Base-by-base conservation (phyloP, 2,329 filamentous ascomycete species). In the Colletotrichum trifolii region DNA sequence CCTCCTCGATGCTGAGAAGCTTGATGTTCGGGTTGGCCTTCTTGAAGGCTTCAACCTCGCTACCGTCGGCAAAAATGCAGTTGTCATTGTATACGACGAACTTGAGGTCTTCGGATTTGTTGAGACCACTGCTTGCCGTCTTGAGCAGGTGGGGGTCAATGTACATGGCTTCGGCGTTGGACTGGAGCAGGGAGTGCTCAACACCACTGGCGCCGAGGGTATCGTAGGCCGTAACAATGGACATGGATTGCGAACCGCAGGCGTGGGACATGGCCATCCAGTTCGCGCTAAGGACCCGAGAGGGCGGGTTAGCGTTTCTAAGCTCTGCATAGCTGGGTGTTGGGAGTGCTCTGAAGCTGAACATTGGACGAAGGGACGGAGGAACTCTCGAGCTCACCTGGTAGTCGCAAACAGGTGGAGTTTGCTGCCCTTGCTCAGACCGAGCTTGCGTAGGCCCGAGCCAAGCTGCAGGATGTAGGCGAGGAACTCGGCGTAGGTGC, bases 171-270 rank as follows among this genome's bases (percentile, higher is more conserved):
- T 89, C 89, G 56, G 93, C 91, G 67, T 89, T 83, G 57, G 93
- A 96, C 79, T 97, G 92, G 25, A 89, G 83, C 69, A 97, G 86
- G 3, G 94, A 96, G 82, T 97, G 94, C 80, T 91, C 89, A 68
- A 97, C 86, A 50, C 94, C 94, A 67, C 90, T 88, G 72, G 93
- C 87, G 58, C 94, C 94, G 48, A 97, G 89, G 36, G 94, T 97
- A 77, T 97, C 94, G 79, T 97, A 97, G 54, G 94, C 94, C 49
- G 95, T 98, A 54, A 97, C 95, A 70, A 97, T 94, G 64, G 92
- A 89, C 76, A 97, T 88, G 48, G 92, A 94, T 79, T 98, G 95
- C 13, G 94, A 94, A 17, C 89, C 81, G 87, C 91, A 82, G 48
- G 80, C 86, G 76, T 96, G 93, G 50, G 94, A 91, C 72, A 92